Conservation (phyloP, 305 asterid species). For the Fraxinus sp. region DNA sequence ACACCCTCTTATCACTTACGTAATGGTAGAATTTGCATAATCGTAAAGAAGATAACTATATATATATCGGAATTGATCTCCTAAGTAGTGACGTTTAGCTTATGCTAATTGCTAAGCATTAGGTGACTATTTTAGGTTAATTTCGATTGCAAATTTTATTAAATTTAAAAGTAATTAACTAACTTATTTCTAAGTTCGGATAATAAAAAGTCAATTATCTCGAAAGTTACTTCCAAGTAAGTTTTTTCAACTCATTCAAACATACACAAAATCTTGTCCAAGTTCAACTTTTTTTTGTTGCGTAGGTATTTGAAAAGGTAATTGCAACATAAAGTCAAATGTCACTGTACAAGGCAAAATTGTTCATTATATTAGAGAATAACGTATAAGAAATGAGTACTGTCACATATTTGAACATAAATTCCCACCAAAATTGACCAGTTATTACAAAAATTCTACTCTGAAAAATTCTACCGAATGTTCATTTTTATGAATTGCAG, state of each 20-base stretch:
- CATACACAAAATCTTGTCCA: not conserved
- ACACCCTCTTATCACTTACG: not conserved
- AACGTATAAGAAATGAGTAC: slow-evolving; percentile 24
- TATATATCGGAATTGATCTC: no score
- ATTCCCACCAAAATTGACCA: slow-evolving; percentile 51
- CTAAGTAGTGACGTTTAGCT: no score
- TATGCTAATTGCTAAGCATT: no score
- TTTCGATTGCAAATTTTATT: not conserved
- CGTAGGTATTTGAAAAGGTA: not conserved
- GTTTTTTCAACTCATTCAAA: not conserved
- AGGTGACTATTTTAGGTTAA: not conserved
- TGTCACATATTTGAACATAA: slow-evolving; percentile 6
- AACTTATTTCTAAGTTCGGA: not conserved
- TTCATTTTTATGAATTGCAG: slow-evolving; percentile 13
- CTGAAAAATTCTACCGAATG: slow-evolving; percentile 26
- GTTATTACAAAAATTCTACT: not conserved
- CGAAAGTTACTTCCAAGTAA: not conserved
- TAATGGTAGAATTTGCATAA: not conserved
- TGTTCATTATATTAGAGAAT: not conserved
- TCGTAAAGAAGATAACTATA: no score
- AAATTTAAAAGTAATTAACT: no score
- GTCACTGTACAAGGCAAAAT: not conserved
- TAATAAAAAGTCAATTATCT: not conserved
- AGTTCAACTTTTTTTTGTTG: not conserved
- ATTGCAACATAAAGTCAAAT: not conserved